Conservation (phyloP, 164 flowering plant species). For the Saururus chinensis region DNA sequence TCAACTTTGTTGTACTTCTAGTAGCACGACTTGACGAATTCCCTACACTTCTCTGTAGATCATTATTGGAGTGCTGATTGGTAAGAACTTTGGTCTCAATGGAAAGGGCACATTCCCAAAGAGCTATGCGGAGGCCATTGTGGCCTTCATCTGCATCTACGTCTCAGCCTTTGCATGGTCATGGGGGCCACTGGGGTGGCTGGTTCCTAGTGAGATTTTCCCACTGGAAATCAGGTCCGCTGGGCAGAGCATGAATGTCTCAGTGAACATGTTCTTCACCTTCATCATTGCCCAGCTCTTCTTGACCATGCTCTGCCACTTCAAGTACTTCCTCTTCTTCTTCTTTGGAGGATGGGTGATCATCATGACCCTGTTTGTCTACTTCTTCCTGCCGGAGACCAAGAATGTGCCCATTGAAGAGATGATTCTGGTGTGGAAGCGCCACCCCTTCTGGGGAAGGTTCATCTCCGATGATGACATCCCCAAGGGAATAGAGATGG, state of each 20-base stretch:
- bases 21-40: too few species aligned
- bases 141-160: constrained; percentile 62
- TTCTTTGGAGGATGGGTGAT: constrained; percentile 65
- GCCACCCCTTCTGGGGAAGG: constrained; percentile 69
- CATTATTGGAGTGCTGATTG: constrained; percentile 44
- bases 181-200: constrained; percentile 89
- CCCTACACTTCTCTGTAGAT: constrained; percentile 17
- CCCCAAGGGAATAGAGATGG: constrained; percentile 3
- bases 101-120: constrained; percentile 49
- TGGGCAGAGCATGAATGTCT: constrained; percentile 70
- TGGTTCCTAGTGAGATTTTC: constrained; percentile 84
- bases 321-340: constrained; percentile 76
- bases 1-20: not conserved
- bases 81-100: constrained; percentile 42
- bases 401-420: constrained; percentile 78
- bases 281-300: constrained; percentile 67
- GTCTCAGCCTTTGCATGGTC: constrained; percentile 90
- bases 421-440: constrained; percentile 60
- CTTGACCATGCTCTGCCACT: constrained; percentile 64
- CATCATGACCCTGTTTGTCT: constrained; percentile 48
- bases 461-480: constrained; percentile 2
- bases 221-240: constrained; percentile 85
- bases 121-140: constrained; percentile 60
- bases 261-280: constrained; percentile 84
- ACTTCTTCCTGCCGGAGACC: constrained; percentile 70